These are phyloP conservation scores for Mikania micrantha DNA, from an alignment of 129 eudicot species.

Conservation along the genomic window DNA sequence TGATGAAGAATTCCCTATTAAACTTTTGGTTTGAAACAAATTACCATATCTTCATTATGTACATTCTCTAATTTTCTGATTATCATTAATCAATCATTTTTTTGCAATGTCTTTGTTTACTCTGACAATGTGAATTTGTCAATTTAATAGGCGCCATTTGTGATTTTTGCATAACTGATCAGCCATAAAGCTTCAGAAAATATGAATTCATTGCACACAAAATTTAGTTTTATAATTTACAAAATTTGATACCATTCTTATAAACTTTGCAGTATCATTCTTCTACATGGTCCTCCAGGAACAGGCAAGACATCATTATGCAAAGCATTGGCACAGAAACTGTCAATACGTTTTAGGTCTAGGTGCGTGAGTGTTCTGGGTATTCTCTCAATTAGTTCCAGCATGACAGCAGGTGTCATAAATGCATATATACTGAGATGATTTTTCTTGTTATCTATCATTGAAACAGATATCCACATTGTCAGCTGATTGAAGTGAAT, in stretches of 20 bases:
- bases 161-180: neutral
- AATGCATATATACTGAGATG: neutral
- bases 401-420: slow-evolving; percentile 6
- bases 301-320: slow-evolving; percentile 97
- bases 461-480: slow-evolving; percentile 64
- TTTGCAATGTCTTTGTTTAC: neutral
- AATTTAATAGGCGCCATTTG: neutral
- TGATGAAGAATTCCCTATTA: neutral
- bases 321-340: slow-evolving; percentile 96
- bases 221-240: neutral
- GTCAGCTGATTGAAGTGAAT: slow-evolving; percentile 89
- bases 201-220: neutral
- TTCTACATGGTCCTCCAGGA: slow-evolving; percentile 99
- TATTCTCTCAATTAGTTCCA: slow-evolving; percentile 7
- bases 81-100: neutral
- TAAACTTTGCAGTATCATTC: slow-evolving; percentile 66
- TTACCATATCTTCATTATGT: neutral
- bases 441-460: slow-evolving; percentile 2
- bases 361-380: slow-evolving; percentile 37
- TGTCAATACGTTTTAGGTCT: slow-evolving; percentile 81
- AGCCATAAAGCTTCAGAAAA: neutral
- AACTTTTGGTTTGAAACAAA: neutral
- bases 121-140: neutral
- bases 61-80: neutral
- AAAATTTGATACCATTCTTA: slow-evolving; percentile 3